Conservation (phyloP, 2,329 filamentous ascomycete species). For the Pseudopithomyces maydicus region DNA sequence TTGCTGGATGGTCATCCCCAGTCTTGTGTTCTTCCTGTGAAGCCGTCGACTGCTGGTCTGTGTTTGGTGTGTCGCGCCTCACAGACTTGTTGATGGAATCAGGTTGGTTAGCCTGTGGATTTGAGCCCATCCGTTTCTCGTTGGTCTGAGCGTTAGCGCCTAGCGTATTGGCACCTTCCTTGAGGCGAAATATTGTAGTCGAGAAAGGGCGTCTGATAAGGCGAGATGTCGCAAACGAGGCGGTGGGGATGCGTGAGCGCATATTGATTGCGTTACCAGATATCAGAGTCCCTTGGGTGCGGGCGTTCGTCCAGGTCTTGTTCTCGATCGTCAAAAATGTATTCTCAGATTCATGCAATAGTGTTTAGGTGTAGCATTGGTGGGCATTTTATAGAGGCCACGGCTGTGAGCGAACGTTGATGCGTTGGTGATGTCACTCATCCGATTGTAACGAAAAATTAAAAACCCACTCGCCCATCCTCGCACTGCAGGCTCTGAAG, state of each 20-base stretch:
- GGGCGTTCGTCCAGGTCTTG: not conserved
- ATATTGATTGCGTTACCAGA: not conserved
- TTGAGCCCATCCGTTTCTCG: constrained; percentile 6
- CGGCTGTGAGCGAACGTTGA: not conserved
- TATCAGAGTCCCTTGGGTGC: too few species aligned
- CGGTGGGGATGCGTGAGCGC: not conserved
- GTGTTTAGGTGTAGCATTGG: not conserved
- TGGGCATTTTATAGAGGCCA: not conserved
- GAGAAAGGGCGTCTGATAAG: not conserved
- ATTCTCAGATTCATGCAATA: not conserved
- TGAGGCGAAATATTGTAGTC: not conserved
- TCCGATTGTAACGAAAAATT: not conserved
- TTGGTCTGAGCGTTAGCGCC: not conserved
- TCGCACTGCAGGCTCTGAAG: too few species aligned
- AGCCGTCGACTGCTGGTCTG: constrained; percentile 37
- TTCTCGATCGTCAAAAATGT: not conserved
- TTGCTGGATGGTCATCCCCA: constrained; percentile 44
- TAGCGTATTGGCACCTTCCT: not conserved
- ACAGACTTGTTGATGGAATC: constrained; percentile 21
- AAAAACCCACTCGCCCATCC: too few species aligned
- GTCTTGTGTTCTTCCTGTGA: constrained; percentile 31
- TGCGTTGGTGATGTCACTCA: not conserved
- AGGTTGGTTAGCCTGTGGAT: constrained; percentile 8
- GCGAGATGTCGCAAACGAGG: not conserved
- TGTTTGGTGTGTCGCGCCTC: constrained; percentile 31